Evolutionary conservation across 2,329 filamentous ascomycete genomes (phyloP), one percentile per base, ranked within the genome.

Genomic region (Talaromyces sp.): DNA sequence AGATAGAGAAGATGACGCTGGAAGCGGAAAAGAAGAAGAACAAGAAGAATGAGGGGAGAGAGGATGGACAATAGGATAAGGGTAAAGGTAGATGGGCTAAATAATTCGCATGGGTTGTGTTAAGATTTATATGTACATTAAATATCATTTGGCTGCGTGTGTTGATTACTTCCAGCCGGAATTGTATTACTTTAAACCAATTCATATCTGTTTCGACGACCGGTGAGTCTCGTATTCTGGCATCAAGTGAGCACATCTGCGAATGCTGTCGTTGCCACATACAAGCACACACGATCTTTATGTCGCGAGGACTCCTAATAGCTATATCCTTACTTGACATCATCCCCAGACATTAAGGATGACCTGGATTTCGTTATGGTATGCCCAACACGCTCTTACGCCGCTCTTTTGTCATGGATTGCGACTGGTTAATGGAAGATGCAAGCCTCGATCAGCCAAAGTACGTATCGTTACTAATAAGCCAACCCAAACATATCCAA

Each of bases 1-100:
- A 85, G 78, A 84, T 88, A 27, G 70, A 77, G 69, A 71, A 70
- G 64, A 84, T 97, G 71, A 87, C 92, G 72, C 74, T 81, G 13
- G 84, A 76, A 66, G 70, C 73, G 54, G 71, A 72, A 59, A 74
- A 74, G 72, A 73, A 73, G 61, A 70, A 31, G 71, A 68, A 70
- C 59, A 52, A 70, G 72, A 67, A 71, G 68, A 62, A 70, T 67
- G 60, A 68, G 72, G 66, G 66, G 69, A 47, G 64, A 68, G 66
- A 65, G 66, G 13, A 70, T 69, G 59, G 56, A 69, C 52, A 52
- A 35, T 63, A 39, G 19, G n/a, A 48, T 13, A 35, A 45, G 19
- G 45, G 24, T 45, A 24, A 47, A 9, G 45, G 48, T 19, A 62
- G 48, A 45, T 5, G 43, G 41, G 58, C 10, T 37, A 11, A 60